Conservation (phyloP, 2,329 filamentous ascomycete genomes). For the Colletotrichum higginsianum region DNA sequence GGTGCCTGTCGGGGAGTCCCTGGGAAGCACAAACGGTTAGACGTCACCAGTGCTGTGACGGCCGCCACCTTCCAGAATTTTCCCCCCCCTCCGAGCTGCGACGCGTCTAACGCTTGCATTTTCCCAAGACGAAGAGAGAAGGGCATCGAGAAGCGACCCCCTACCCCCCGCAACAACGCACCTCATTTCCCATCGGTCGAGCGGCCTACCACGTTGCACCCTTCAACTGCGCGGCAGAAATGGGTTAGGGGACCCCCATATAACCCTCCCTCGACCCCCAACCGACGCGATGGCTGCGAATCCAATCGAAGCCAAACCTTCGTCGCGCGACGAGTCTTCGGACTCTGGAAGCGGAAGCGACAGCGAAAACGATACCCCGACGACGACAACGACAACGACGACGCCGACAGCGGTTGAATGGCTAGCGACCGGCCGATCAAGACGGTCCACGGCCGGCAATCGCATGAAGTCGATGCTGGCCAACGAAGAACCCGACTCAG, state of each 20-base stretch:
- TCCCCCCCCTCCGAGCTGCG: constrained; percentile 4
- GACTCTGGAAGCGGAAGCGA: constrained; percentile 46
- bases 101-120: constrained; percentile 30
- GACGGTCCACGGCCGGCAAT: constrained; percentile 87
- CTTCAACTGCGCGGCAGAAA: constrained; percentile 20
- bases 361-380: constrained; percentile 55
- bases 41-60: constrained; percentile 37
- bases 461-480: constrained; percentile 85
- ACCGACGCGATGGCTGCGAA: constrained; percentile 40
- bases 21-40: constrained; percentile 9
- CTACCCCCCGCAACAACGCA: background rate
- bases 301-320: constrained; percentile 23
- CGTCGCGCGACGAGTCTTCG: constrained; percentile 41
- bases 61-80: constrained; percentile 32
- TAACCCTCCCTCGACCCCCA: constrained; percentile 4
- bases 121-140: no score
- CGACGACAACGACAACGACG: constrained; percentile 43
- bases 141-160: no score
- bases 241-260: constrained; percentile 18
- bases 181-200: constrained; percentile 7
- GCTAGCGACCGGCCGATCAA: constrained; percentile 80
- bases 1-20: constrained; percentile 17
- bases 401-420: constrained; percentile 68
- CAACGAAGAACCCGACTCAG: constrained; percentile 78
- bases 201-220: constrained; percentile 10